phyloP scores from a whole-genome alignment of 148 eudicot genomes.

The Rhododendron williamsianum region DNA sequence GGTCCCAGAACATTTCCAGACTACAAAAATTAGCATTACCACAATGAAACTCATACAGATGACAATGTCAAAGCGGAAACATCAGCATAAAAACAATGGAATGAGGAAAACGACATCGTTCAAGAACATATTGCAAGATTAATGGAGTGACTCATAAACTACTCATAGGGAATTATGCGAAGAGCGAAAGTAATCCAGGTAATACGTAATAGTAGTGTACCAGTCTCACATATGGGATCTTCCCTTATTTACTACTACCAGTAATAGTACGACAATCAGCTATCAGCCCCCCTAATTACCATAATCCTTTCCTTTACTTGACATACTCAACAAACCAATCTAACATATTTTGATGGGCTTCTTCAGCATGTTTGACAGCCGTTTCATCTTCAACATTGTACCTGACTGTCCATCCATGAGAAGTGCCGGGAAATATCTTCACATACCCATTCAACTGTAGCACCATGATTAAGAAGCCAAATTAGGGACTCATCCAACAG shows the following conservation, averaged over 20 bases:
- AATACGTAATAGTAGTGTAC: not conserved
- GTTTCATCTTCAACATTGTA: constrained; percentile 28
- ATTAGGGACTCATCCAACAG: not conserved
- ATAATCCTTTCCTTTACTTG: constrained; percentile 11
- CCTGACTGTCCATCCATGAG: constrained; percentile 46
- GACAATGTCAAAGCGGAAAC: not conserved
- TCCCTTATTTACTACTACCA: not conserved
- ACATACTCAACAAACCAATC: constrained; percentile 26
- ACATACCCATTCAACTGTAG: constrained; percentile 31
- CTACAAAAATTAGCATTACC: not conserved
- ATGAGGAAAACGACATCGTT: not conserved
- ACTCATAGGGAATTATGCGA: not conserved
- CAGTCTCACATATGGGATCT: not conserved
- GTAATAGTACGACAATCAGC: not conserved
- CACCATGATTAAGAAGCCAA: not conserved
- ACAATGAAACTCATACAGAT: not conserved
- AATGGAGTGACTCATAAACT: not conserved
- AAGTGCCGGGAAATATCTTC: constrained; percentile 34
- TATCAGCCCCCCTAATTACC: not conserved
- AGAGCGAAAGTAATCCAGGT: not conserved
- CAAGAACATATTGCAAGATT: not conserved
- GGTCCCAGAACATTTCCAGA: not conserved
- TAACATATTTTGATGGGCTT: constrained; percentile 39
- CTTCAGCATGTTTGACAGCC: constrained; percentile 39
- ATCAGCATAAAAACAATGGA: not conserved